Conservation (phyloP, 176 grass and related monocot species). For the Pontederia crassipes region DNA sequence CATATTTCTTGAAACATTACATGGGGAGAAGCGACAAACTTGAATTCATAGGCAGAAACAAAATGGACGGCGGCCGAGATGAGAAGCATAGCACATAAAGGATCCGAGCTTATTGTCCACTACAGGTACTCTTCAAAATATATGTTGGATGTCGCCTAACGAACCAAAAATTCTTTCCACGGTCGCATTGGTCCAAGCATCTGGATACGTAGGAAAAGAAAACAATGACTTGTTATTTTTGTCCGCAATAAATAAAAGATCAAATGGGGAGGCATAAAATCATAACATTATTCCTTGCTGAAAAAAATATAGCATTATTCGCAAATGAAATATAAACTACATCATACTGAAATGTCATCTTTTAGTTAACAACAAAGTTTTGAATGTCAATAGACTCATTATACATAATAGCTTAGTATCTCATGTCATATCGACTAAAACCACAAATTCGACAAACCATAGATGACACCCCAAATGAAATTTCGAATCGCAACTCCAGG, state of each 20-base stretch:
- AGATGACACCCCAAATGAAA: slow-evolving; percentile 30
- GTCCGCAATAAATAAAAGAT: not conserved
- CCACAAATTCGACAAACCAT: slow-evolving; percentile 21
- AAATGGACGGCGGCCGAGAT: slow-evolving; percentile 81
- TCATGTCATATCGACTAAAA: not conserved
- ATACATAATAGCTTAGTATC: too few relatives aligned
- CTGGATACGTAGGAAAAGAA: slow-evolving; percentile 14
- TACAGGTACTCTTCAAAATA: slow-evolving; percentile 74
- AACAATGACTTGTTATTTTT: too few relatives aligned
- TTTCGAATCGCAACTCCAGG: too few relatives aligned
- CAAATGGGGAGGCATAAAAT: too few relatives aligned
- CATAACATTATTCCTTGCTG: too few relatives aligned
- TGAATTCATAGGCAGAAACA: slow-evolving; percentile 91
- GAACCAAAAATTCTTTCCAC: slow-evolving; percentile 68
- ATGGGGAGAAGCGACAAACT: slow-evolving; percentile 53
- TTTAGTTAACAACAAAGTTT: too few relatives aligned
- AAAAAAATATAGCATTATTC: too few relatives aligned
- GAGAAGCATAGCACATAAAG: slow-evolving; percentile 88
- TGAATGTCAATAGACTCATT: too few relatives aligned
- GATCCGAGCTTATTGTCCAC: slow-evolving; percentile 75
- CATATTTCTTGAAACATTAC: slow-evolving; percentile 28
- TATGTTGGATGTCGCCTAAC: slow-evolving; percentile 88
- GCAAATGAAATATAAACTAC: too few relatives aligned
- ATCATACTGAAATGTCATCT: too few relatives aligned
- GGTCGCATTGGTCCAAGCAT: slow-evolving; percentile 73